Evolutionary conservation across 805 yeast genomes (phyloP), one percentile per base, ranked within the genome.

Genomic region (Saccharomycopsis guyanensis): DNA sequence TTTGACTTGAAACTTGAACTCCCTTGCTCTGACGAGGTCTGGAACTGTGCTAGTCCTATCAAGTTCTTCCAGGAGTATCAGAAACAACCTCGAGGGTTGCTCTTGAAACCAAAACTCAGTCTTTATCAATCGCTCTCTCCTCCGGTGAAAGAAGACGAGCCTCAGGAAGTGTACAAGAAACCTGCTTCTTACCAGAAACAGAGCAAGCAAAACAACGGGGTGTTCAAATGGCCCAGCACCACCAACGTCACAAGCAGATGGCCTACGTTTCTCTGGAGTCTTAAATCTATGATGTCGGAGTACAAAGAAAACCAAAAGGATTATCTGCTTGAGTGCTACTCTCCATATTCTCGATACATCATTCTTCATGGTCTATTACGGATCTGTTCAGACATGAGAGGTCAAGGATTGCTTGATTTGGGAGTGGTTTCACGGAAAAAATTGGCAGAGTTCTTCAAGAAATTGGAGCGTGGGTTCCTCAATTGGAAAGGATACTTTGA

Each of bases 11-110:
- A 68, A 19, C 49, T 70, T 15, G 76, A 71, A 34, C 55, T 72
- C 31, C 76, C 76, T 2, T 70, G 66, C 33, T 57, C 71, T 0
- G 76, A 72, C 49, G 60, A 66, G 2, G 68, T 69, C 18, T 72
- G 76, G 76, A 49, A 58, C 25, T 68, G 73, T 6, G 23, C 46
- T 1, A 54, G 53, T 41, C 54, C 59, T 0, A 13, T 35, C 0
- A 31, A 42, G 2, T 66, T 66, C 40, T 49, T 56, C 22, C 34
- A 45, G 4, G 60, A 59, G 38, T 61, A 57, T 40, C 36, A 45
- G 31, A 55, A 52, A 22, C 63, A 61, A 37, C 69, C 67, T 2
- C 52, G 55, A 47, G 58, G 55, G 7, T 33, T 56, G 16, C 44
- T 20, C 4, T 18, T n/a, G 24, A 42, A 4, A 33, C 16, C 34